Base-by-base conservation (phyloP, 2,329 filamentous ascomycete species). In the Chaetoscypha palmicola region DNA sequence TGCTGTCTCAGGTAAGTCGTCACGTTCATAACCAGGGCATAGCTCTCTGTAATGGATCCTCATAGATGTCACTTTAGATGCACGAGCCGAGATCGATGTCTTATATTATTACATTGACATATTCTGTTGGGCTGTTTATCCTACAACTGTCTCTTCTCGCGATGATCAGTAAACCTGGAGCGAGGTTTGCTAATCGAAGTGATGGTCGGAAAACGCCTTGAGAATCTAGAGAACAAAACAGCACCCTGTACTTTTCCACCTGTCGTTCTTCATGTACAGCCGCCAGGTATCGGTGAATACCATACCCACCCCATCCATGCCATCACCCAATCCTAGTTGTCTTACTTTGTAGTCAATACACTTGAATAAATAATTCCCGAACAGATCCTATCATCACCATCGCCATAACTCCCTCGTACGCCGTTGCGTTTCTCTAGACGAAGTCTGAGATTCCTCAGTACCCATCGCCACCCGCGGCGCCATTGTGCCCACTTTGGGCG, bases 401-500 rank as follows among this genome's bases (percentile, higher is more conserved):
- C 49, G 38, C 40, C 28, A 35, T 30, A 45, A 43, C 45, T 48
- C 51, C 51, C 41, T 49, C 52, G 43, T 37, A 46, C 50, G 51
- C 52, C 55, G 51, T 36, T 45, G 39, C 43, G 21, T 38, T 46
- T 43, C 44, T 34, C 47, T 38, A 43, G 41, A 50, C 19, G 10
- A 9, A 35, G 35, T 36, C 23, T 23, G 14, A 36, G 12, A 35
- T 23, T 10, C 26, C 24, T 51, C 47, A 61, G 47, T 60, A 61
- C 23, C 50, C 48, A 34, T 60, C 57, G 11, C 46, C 51, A 32
- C 57, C 54, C 34, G 55, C 47, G 28, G 74, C 66, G 28, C 77
- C 78, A 57, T 81, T 81, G 53, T 81, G 77, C 21, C 71, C 72
- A 26, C 68, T 59, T 54, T 77, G 72, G n/a, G 67, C 64, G 22